Base-by-base conservation (phyloP, 192 early-diverging fungal genomes). In the Gryganskiella cystojenkinii region DNA sequence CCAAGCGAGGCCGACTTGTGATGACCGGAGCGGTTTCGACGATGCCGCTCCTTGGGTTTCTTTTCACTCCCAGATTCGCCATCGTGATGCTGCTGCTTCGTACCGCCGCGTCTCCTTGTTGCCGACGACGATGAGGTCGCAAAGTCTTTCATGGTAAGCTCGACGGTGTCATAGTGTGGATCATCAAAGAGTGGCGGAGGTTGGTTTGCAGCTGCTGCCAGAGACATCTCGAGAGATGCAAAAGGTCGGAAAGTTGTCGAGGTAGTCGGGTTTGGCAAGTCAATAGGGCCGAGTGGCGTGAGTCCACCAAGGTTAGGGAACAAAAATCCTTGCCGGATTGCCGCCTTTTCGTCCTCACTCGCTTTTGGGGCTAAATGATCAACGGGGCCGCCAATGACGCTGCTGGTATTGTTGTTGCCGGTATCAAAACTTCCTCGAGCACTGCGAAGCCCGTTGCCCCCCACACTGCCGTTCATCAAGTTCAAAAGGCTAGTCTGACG, bases 401-500 rank as follows among this genome's bases (percentile, higher is more conserved):
- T 56, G 6, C 30, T 27, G 11, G 27, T 37, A 33, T 17, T 55
- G 17, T 37, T 31, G 22, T 15, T 19, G 25, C 53, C 50, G 9
- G 13, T 40, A 13, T 40, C 37, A 40, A 40, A 40, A 40, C 37
- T 40, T 9, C 37, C 37, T 5, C 37, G 37, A 5, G 37, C 37
- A 13, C 37, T 40, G 37, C 7, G 7, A 5, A 13, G 37, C 13
- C 37, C 37, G 5, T 13, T 40, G 37, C 37, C 11, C 3, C 14
- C 25, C 27, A 14, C 14, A 15, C 28, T 28, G 24, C 34, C 46
- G 49, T 76, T 76, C 72, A 76, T 76, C 3, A 76, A 40, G 3
- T 59, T 45, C 11, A 76, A 43, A 22, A 76, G 60, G 54, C 72
- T 76, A 25, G 64, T 51, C 22, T 76, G 72, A 20, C 65, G 59